These are phyloP conservation scores for Nitzschia sp. DNA, from an alignment of 108 stramenopile genomes.

Conservation along the genomic window DNA sequence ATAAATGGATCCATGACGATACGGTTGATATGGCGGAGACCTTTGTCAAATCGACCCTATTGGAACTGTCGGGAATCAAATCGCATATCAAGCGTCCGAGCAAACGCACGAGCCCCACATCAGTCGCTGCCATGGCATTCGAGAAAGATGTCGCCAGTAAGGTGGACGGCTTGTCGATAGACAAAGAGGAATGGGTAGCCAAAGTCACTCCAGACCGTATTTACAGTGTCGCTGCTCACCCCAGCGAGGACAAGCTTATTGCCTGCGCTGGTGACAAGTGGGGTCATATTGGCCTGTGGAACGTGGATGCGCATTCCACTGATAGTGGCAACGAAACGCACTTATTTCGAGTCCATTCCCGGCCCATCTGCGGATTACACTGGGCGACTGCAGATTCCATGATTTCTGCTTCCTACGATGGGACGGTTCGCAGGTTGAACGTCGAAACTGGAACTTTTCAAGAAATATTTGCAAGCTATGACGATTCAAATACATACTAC, in stretches of 20 bases:
- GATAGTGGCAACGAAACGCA: slow-evolving; percentile 46
- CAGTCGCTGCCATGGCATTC: slow-evolving; percentile 16
- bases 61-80: not conserved
- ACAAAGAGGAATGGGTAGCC: slow-evolving; percentile 60
- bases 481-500: slow-evolving; percentile 54
- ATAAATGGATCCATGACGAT: slow-evolving; percentile 60
- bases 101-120: slow-evolving; percentile 21
- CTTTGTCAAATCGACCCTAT: slow-evolving; percentile 30
- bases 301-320: slow-evolving; percentile 48
- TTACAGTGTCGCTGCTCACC: slow-evolving; percentile 72
- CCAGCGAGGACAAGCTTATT: slow-evolving; percentile 53
- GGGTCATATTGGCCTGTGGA: slow-evolving; percentile 78
- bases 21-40: slow-evolving; percentile 39
- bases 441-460: slow-evolving; percentile 55
- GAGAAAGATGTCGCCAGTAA: slow-evolving; percentile 16
- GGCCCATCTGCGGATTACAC: slow-evolving; percentile 55
- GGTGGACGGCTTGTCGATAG: slow-evolving; percentile 52
- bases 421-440: slow-evolving; percentile 69
- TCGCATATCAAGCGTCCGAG: not conserved
- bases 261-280: slow-evolving; percentile 75
- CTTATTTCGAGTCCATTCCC: slow-evolving; percentile 63
- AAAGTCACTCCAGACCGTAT: slow-evolving; percentile 83
- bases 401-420: slow-evolving; percentile 76
- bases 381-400: slow-evolving; percentile 60
- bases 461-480: slow-evolving; percentile 83